A percentile compares a stretch with the other conserved stretches of the same genome.
Conservation (phyloP, 2,329 filamentous ascomycete species). For the Fusarium hostae region DNA sequence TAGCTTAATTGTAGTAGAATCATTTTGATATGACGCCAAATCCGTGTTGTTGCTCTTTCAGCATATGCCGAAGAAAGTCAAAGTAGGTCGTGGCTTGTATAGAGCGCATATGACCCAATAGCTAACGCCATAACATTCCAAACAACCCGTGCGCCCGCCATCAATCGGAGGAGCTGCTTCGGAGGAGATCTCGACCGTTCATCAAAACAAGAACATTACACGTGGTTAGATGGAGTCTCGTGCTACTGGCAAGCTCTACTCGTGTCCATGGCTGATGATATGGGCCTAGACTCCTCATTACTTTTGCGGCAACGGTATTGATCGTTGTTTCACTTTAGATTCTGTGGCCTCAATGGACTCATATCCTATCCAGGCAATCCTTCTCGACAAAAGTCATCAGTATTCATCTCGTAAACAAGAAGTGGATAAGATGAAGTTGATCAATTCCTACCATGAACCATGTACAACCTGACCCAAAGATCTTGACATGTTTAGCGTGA, state of each 20-base stretch:
- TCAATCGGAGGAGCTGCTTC: background rate
- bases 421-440: background rate
- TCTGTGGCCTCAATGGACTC: background rate
- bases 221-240: accelerated
- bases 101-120: background rate
- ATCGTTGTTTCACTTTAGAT: too few relatives aligned
- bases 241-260: background rate
- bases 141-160: background rate
- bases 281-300: too few relatives aligned
- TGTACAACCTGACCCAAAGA: too few relatives aligned
- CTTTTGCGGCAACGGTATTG: too few relatives aligned
- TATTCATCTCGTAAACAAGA: accelerated
- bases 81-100: background rate
- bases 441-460: background rate
- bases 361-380: too few relatives aligned
- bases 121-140: slow-evolving; percentile 1
- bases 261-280: too few relatives aligned
- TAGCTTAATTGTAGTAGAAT: background rate
- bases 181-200: background rate
- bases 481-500: background rate
- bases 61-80: background rate
- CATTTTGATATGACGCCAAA: background rate
- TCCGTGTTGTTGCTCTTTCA: accelerated
- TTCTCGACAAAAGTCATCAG: background rate
- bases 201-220: background rate